Evolutionary conservation across 495 filamentous ascomycete genomes (phyloP).

Genomic region (Tuber indicum): DNA sequence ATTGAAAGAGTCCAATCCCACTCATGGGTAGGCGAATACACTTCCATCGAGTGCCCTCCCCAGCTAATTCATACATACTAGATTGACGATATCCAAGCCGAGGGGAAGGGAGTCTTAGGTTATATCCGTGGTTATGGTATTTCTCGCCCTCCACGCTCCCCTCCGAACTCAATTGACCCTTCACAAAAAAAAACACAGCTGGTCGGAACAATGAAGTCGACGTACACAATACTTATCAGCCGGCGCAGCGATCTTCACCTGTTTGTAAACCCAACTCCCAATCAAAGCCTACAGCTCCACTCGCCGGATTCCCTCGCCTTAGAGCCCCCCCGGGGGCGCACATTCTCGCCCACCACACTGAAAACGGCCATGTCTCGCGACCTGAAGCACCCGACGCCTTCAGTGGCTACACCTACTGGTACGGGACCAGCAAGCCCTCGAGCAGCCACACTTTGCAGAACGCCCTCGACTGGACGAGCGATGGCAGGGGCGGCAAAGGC

Average conservation of each 20-base stretch:
- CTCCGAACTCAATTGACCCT: neutral
- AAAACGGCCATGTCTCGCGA: slow-evolving; percentile 32
- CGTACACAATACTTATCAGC: slow-evolving; percentile 18
- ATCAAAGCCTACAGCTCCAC: slow-evolving; percentile 9
- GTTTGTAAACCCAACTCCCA: slow-evolving; percentile 21
- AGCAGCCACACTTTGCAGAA: slow-evolving; percentile 12
- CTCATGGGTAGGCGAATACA: slow-evolving; percentile 1
- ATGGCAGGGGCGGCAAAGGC: slow-evolving; percentile 11
- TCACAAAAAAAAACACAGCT: slow-evolving; percentile 9
- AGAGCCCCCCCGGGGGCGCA: slow-evolving; percentile 28
- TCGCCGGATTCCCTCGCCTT: slow-evolving; percentile 13
- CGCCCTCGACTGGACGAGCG: slow-evolving; percentile 19
- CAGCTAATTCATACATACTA: neutral
- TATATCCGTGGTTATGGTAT: slow-evolving; percentile 27
- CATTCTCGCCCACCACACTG: slow-evolving; percentile 23
- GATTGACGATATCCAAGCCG: slow-evolving; percentile 20
- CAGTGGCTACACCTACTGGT: slow-evolving; percentile 32
- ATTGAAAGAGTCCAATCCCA: neutral
- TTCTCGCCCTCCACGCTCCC: neutral
- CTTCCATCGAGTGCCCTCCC: neutral
- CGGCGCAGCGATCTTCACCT: neutral
- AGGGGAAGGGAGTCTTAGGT: slow-evolving; percentile 14
- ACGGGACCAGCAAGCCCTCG: slow-evolving; percentile 21
- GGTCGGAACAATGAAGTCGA: slow-evolving; percentile 18
- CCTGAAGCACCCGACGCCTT: slow-evolving; percentile 9